Percentiles rank a stretch among this genome's conserved stretches.
These are phyloP conservation scores for Citrus sinensis DNA, from an alignment of 345 rosid species.

Conservation along the genomic window DNA sequence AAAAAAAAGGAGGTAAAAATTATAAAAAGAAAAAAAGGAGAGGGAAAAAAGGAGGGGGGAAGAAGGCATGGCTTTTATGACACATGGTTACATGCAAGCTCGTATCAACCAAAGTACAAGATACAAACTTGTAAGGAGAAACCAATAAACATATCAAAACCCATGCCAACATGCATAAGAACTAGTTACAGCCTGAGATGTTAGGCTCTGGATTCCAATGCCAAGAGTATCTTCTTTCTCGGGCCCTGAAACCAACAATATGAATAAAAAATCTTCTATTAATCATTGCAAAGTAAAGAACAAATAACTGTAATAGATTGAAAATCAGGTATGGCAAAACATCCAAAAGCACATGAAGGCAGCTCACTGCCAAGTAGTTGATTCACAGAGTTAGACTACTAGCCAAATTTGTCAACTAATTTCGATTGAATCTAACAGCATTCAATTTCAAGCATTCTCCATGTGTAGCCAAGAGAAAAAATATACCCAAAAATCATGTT, in stretches of 20 bases:
- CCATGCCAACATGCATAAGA: conserved; percentile 1
- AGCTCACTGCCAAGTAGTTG: not conserved
- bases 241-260: conserved; percentile 69
- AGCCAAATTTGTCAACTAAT: not conserved
- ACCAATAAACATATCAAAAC: conserved; percentile 13
- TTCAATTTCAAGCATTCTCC: not conserved
- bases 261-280: conserved; percentile 10
- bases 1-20: not conserved
- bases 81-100: conserved; percentile 23
- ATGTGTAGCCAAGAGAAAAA: not conserved
- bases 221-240: conserved; percentile 88
- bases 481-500: not conserved
- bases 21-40: no score
- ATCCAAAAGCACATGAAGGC: not conserved
- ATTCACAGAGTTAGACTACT: not conserved
- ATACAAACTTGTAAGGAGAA: conserved; percentile 11
- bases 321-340: not conserved
- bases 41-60: not conserved
- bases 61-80: not conserved
- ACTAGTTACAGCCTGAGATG: conserved; percentile 7
- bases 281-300: not conserved
- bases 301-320: not conserved
- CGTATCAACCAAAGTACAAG: conserved; percentile 16
- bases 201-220: conserved; percentile 70
- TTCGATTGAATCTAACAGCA: not conserved